Evolutionary conservation across 768 basidiomycete genomes (phyloP), one percentile per base, ranked within the genome.

Genomic region (Trametes maxima): DNA sequence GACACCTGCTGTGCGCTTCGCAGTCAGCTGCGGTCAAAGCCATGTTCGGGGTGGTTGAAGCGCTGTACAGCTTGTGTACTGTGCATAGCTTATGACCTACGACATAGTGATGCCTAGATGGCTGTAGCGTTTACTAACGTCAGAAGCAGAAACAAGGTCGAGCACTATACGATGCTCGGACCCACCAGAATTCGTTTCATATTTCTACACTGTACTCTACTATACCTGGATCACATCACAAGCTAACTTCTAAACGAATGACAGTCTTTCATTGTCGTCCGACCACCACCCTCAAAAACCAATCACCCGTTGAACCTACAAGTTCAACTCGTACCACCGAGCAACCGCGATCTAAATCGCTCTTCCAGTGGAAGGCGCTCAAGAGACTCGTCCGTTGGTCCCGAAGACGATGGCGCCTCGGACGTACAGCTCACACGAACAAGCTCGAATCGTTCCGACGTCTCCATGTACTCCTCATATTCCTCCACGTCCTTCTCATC

Each of bases 301-400:
- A 90, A 90, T 63, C 92, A 95, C 65, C 90, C 94, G 0, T 79
- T 95, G 45, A 95, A 95, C 71, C 80, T 96, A 0, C 95, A 97
- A 68, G 87, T 97, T 12, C 95, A 97, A 73, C 87, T 97, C 43
- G 89, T 96, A 1, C 91, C 92, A 5, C 89, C 87, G 43, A 81
- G 76, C 65, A 76, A 76, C 54, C 84, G 77, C 63, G 76, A 78
- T 17, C 75, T 74, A 17, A 63, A 64, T 25, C 60, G 69, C 8
- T 71, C 72, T 24, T 68, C 74, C 5, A 72, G 74, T 11, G 76
- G 71, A 46, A 73, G 80, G 19, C 78, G 81, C 57, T 80, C 84
- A 24, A 69, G 80, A 47, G 84, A 85, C 60, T 64, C 71, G 39
- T 70, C 77, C 0, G 60, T 72, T 19, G 72, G 77, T 5, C 67